Base-by-base conservation (phyloP, 2,329 filamentous ascomycete species). In the Penicillium capsulatum region DNA sequence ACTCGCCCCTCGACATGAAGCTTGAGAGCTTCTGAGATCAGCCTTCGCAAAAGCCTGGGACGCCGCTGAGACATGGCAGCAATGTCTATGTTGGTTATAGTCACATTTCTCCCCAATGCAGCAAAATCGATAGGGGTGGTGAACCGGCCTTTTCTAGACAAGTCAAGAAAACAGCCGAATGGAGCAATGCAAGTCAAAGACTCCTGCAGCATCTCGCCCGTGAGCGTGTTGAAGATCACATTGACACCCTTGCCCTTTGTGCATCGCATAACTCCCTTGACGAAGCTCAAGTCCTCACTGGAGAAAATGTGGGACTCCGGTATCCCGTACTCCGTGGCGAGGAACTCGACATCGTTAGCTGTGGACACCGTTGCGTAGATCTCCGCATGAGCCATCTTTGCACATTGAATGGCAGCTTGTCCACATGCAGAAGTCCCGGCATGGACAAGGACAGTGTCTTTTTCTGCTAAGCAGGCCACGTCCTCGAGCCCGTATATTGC, bases 401-500 rank as follows among this genome's bases (percentile, higher is more conserved):
- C 55, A 36, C 50, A 52, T 28, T 57, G 54, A 14, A 59, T 50
- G 2, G 51, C 54, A 14, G 53, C 53, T 29, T 51, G 48, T 7
- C 56, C 52, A 4, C 53, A 24, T 24, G 38, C 44, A 9, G 39
- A 17, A 15, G 40, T 39, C 17, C 40, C 53, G 2, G 34, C 36
- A 16, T 59, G 48, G 22, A 59, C 55, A 7, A 59, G 28, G 4
- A 59, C 20, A 3, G 32, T 42, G 9, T 47, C 20, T 4, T 14
- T 29, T 1, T 40, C 16, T 17, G 13, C 10, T 4, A 51, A 31
- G 11, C 30, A 17, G 2, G 47, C 49, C 15, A 44, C 31, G 3
- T 48, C 26, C 0, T 11, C 6, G 6, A 54, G 41, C 10, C 44
- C 45, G 19, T 49, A 42, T 3, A 51, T 15, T 9, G 38, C 45